Evolutionary conservation across 768 basidiomycete species (phyloP), one percentile per base, ranked within the genome.

Genomic region (Boletus tomentosulus): DNA sequence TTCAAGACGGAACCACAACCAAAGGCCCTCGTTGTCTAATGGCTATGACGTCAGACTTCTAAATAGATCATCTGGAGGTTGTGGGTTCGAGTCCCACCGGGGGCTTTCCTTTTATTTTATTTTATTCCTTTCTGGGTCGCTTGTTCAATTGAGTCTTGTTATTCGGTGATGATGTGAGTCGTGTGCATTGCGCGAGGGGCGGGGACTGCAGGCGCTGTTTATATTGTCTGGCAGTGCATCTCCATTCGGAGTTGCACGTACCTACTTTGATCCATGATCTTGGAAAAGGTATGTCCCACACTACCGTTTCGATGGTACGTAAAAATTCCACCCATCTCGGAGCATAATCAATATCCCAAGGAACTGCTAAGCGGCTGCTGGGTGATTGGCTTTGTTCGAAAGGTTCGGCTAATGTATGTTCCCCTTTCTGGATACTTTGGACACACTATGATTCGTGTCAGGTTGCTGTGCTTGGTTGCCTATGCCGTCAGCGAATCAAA

Each of bases 41-140:
- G 86, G 86, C 76, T 85, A 87, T 87, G 86, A 87, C 86, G 86
- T 87, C 86, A 87, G 86, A 87, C 86, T 87, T 87, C 86, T 87
- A 85, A 54, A 80, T 77, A 82, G 85, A 84, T 80, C 79, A 57
- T 87, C 85, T 87, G 85, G 83, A 86, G 86, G 85, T 81, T 87
- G 84, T 81, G 85, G 79, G 86, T 87, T 87, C 86, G 86, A 87
- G 77, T 86, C 86, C 79, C 84, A 82, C 84, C 81, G 79, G 85
- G 85, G 84, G 86, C 83, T 80, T 27, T 49, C 53, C 9, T 10
- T 62, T 62, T 60, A 19, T 19, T 65, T 13, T 38, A 22, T 45
- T 13, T 3, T 16, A 12, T 27, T 16, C 6, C 22, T 43, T 45
- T 8, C 8, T 3, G 22, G 42, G 35, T 37, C 22, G 22, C 6